Conservation (phyloP, 768 basidiomycete species). For the Suillus fuscotomentosus region DNA sequence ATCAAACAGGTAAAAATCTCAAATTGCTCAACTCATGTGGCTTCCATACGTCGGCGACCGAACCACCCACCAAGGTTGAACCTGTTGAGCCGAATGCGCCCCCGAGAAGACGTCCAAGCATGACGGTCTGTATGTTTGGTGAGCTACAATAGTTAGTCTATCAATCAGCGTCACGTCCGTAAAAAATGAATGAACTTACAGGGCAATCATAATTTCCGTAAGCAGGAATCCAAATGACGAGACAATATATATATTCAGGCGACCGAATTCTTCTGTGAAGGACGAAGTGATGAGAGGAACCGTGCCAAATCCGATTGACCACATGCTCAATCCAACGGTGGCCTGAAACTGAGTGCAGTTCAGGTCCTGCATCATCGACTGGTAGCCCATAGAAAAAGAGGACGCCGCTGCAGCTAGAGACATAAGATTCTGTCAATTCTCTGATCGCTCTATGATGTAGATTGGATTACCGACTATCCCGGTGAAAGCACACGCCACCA, state of each 20-base stretch:
- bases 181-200: slow-evolving; percentile 13
- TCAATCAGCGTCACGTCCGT: neutral
- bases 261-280: slow-evolving; percentile 67
- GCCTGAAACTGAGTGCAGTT: slow-evolving; percentile 43
- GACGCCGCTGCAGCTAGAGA: slow-evolving; percentile 42
- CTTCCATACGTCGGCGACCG: slow-evolving; percentile 63
- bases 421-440: neutral
- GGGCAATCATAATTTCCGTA: slow-evolving; percentile 41
- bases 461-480: slow-evolving; percentile 14
- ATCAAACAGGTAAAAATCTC: neutral
- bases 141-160: slow-evolving; percentile 17
- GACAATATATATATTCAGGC: slow-evolving; percentile 53
- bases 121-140: slow-evolving; percentile 50
- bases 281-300: slow-evolving; percentile 60
- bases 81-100: slow-evolving; percentile 62
- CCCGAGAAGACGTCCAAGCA: slow-evolving; percentile 56
- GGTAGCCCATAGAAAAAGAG: slow-evolving; percentile 50
- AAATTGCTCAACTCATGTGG: slow-evolving; percentile 45
- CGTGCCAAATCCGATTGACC: slow-evolving; percentile 54
- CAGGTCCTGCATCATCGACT: slow-evolving; percentile 47
- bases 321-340: slow-evolving; percentile 46
- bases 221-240: slow-evolving; percentile 46
- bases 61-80: slow-evolving; percentile 66
- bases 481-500: slow-evolving; percentile 21
- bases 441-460: neutral